A percentile compares a stretch with the other conserved stretches of the same genome.
These are phyloP conservation scores for Candida rishiriensis DNA, from an alignment of 805 yeast species.

Conservation along the genomic window DNA sequence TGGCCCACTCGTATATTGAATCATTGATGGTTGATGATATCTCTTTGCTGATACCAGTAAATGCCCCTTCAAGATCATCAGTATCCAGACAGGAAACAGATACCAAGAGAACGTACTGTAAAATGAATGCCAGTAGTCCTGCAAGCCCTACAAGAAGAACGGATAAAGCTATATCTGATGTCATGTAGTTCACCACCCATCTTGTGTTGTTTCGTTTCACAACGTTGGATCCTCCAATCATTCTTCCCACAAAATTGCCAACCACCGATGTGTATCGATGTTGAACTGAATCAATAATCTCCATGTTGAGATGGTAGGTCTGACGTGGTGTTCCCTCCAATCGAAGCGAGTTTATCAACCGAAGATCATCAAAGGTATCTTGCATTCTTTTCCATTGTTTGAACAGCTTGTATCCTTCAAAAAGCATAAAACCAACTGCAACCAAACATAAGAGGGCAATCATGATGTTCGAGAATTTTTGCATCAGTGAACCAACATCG, in stretches of 20 bases:
- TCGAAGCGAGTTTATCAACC: slow-evolving; percentile 1
- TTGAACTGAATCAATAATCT: slow-evolving; percentile 23
- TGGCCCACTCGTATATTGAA: slow-evolving; percentile 45
- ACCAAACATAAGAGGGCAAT: slow-evolving; percentile 34
- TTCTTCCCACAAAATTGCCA: slow-evolving; percentile 13
- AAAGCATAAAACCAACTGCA: slow-evolving; percentile 39
- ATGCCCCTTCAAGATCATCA: slow-evolving; percentile 6
- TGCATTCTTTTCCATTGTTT: slow-evolving; percentile 44
- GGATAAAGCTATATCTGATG: slow-evolving; percentile 47
- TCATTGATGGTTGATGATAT: slow-evolving; percentile 22
- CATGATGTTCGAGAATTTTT: slow-evolving; percentile 34
- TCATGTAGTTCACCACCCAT: slow-evolving; percentile 49
- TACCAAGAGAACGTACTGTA: slow-evolving; percentile 49
- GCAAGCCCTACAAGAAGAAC: slow-evolving; percentile 50
- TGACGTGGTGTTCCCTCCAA: slow-evolving; percentile 1
- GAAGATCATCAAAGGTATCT: slow-evolving; percentile 27
- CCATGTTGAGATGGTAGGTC: slow-evolving; percentile 16
- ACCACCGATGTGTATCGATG: slow-evolving; percentile 19
- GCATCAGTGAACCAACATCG: slow-evolving; percentile 28
- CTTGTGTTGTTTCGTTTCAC: slow-evolving; percentile 15
- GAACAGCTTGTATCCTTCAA: slow-evolving; percentile 41
- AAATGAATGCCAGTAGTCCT: slow-evolving; percentile 49
- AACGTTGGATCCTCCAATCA: slow-evolving; percentile 11
- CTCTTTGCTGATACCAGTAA: slow-evolving; percentile 8
- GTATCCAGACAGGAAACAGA: slow-evolving; percentile 9